Percentiles rank a stretch among this genome's conserved stretches.
These are phyloP conservation scores for Leccinum ochraceum DNA, from an alignment of 768 basidiomycete genomes.

Conservation along the genomic window DNA sequence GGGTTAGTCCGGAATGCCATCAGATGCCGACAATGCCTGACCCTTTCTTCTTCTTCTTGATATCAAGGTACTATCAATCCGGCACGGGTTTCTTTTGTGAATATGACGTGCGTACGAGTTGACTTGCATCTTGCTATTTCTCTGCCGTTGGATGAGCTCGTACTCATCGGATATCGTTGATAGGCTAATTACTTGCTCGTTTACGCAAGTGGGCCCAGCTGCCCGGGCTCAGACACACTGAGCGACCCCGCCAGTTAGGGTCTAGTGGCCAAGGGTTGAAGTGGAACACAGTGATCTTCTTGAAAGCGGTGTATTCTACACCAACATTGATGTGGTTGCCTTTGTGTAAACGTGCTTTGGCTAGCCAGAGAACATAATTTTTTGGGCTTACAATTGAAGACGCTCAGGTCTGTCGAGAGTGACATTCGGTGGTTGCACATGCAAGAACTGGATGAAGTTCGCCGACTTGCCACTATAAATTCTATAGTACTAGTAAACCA, in stretches of 20 bases:
- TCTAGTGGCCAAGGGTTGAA: neutral
- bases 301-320: neutral
- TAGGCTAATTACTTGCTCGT: neutral
- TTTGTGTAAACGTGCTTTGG: neutral
- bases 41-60: neutral
- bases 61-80: neutral
- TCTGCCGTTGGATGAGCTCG: neutral
- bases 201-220: no score
- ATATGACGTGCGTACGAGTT: conserved; percentile 4
- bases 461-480: no score
- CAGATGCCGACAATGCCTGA: neutral
- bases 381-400: no score
- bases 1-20: neutral
- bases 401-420: neutral
- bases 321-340: neutral
- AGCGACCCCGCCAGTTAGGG: no score
- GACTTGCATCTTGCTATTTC: neutral
- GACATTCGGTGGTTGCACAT: neutral
- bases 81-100: neutral
- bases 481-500: no score
- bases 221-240: no score
- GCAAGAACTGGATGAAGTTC: no score
- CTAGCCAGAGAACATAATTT: neutral
- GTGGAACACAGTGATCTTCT: neutral
- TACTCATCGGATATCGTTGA: neutral